phyloP scores from a whole-genome alignment of 805 yeast species.

The Candida coleopterorum region DNA sequence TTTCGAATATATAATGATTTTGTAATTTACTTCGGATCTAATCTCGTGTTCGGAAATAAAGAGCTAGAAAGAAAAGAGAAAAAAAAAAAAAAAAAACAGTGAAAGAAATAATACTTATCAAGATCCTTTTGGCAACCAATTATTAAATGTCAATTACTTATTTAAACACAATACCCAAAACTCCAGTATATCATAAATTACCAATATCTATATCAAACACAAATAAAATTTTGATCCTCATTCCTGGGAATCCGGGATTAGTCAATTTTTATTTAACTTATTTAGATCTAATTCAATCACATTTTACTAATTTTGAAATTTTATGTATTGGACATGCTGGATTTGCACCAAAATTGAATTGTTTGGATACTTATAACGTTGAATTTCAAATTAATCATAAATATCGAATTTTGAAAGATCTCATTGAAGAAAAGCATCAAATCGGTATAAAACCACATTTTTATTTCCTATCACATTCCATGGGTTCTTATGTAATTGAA shows the following conservation, averaged over 20 bases:
- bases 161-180: slow-evolving; percentile 11
- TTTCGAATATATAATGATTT: too few relatives aligned
- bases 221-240: slow-evolving; percentile 43
- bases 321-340: slow-evolving; percentile 67
- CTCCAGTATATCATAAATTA: slow-evolving; percentile 22
- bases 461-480: slow-evolving; percentile 61
- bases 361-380: slow-evolving; percentile 32
- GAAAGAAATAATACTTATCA: too few relatives aligned
- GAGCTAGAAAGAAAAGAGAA: too few relatives aligned
- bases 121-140: neutral
- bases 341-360: slow-evolving; percentile 29
- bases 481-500: slow-evolving; percentile 64
- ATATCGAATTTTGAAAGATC: slow-evolving; percentile 40
- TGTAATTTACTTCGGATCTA: too few relatives aligned
- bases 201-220: slow-evolving; percentile 14
- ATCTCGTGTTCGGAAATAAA: too few relatives aligned
- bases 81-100: neutral
- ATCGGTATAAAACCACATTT: slow-evolving; percentile 26
- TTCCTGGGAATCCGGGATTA: slow-evolving; percentile 80
- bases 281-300: slow-evolving; percentile 37
- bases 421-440: slow-evolving; percentile 13
- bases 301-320: slow-evolving; percentile 45
- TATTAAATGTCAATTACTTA: slow-evolving; percentile 5
- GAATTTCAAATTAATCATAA: slow-evolving; percentile 60
- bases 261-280: slow-evolving; percentile 59